Base-by-base conservation (phyloP, 805 yeast genomes). In the Starmerella stigmatis region DNA sequence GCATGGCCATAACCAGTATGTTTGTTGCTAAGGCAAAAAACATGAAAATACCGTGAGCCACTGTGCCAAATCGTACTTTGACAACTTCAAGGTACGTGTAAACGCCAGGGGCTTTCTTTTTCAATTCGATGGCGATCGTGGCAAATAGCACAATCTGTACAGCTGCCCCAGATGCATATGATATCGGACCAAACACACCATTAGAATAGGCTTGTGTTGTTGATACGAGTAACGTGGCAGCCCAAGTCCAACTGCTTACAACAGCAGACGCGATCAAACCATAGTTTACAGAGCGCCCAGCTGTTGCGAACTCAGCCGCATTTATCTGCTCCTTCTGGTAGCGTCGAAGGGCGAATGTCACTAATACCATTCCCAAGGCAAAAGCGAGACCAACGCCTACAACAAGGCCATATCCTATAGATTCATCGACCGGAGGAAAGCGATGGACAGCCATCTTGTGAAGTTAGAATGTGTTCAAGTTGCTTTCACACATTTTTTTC, bases 171-270 rank as follows among this genome's bases (percentile, higher is more conserved):
- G 92, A 75, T 8, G 94, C 95, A 61, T 88, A 88, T 66, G 77
- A 81, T 59, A 73, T 78, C 12, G 89, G 81, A 39, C 94, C 94
- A 27, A 79, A 66, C 6, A 88, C 74, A 57, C 97, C 97, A 47
- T 77, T 70, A 34, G 67, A 67, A 63, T 83, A 86, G 19, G 84
- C 84, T 61, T 81, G 86, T 17, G 94, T 75, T 1, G 94, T 76
- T 2, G 86, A 77, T 30, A 78, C 78, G 26, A 83, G 67, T 39
- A 83, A 64, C 1, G 94, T 83, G 3, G 86, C 84, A n/a, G 83
- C 83, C 86, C 86, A 80, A 9, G 96, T 86, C 97, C 97, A 88
- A 8, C 89, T 79, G 11, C 89, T 79, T 8, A 86, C 95, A 25
- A 88, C 96, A 7, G 95, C 94, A 7, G 94, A 79, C 5, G 89